Evolutionary conservation across 2,329 filamentous ascomycete species (phyloP), one percentile per base, ranked within the genome.

Genomic region (Penicillium sclerotiorum): DNA sequence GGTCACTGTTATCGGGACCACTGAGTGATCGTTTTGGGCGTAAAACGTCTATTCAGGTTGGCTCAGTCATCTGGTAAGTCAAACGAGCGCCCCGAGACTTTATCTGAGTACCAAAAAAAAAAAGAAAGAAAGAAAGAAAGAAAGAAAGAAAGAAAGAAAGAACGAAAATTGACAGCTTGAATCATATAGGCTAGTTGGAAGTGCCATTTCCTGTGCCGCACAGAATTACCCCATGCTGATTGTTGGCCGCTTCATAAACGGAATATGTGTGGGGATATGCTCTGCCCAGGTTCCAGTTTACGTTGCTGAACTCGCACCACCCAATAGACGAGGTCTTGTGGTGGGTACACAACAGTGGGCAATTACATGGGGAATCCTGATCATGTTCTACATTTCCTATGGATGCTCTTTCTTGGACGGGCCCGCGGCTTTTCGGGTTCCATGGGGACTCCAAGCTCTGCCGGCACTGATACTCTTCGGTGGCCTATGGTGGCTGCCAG

Each of bases 281-380:
- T 89, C 85, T 22, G 84, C 86, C 7, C 77, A 89, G 59, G 86
- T 89, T 1, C 85, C 85, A 0, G 81, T 45, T 5, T 89, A 89
- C 65, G 82, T 87, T 55, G 80, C 84, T 44, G 87, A 89, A 66
- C 76, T 89, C 15, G 85, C 80, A 21, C 78, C 77, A 23, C 78
- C 78, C 2, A 73, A 71, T 45, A 80, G 77, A 61, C 76, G 80
- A 60, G 80, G 80, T 13, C 79, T 84, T 36, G 77, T 91, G 27
- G 85, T 91, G 13, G 84, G 86, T 45, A 80, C 83, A 36, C 87
- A 90, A 66, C 87, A 90, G 67, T 87, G 86, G 76, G 85, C 86
- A 18, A 89, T 91, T 52, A 88, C 87, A 57, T 88, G 79, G 79
- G 85, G 82, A 56, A 86, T 87, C 55, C 63, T 87, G 55, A 84